Conservation (phyloP, 805 yeast genomes). For the Torulaspora delbrueckii region DNA sequence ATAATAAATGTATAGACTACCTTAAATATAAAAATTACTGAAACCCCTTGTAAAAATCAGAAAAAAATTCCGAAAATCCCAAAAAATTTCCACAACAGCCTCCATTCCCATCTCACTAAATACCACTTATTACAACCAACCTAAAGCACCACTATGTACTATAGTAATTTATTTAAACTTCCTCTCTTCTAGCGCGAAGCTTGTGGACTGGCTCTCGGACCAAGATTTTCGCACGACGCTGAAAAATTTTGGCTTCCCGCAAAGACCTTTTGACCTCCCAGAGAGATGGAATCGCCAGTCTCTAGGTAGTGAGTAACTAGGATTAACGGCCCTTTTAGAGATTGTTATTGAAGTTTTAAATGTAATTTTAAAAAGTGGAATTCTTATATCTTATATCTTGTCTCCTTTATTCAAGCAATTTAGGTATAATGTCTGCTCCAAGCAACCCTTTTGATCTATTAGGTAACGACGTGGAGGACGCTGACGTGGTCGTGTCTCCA, state of each 20-base stretch:
- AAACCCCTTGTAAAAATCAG: no score
- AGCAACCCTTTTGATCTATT: constrained; percentile 71
- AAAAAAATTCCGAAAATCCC: no score
- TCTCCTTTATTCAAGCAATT: neutral
- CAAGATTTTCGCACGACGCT: constrained; percentile 11
- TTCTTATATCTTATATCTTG: neutral
- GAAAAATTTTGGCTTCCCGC: constrained; percentile 7
- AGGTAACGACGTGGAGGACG: constrained; percentile 86
- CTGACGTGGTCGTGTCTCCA: constrained; percentile 48
- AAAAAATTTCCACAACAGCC: no score
- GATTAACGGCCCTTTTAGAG: neutral
- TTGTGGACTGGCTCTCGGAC: constrained; percentile 5
- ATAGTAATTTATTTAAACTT: neutral
- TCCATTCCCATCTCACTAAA: no score
- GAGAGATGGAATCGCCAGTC: neutral
- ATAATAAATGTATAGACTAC: no score
- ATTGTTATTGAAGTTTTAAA: neutral
- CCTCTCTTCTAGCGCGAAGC: constrained; percentile 1
- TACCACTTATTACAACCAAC: no score
- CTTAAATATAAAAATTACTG: no score
- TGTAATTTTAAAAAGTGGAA: neutral
- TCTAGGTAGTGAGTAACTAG: neutral
- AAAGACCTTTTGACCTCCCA: neutral
- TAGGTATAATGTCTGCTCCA: constrained; percentile 7
- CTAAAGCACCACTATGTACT: neutral